Conservation (phyloP, 1,284 basidiomycete genomes). For the Volvariella surrecta region DNA sequence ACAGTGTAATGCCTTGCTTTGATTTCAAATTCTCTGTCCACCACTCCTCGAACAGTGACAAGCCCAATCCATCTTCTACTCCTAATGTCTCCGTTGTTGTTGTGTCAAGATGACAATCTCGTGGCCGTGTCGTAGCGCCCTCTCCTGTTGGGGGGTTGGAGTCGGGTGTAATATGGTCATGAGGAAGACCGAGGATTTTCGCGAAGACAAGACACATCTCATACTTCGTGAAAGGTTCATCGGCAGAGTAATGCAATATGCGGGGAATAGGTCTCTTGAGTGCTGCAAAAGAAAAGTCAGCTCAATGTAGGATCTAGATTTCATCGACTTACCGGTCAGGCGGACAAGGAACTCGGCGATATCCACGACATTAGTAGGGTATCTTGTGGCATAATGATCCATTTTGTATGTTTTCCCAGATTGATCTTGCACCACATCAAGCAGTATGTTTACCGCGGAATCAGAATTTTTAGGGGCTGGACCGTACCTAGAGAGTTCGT, state of each 20-base stretch:
- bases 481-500: conserved; percentile 51
- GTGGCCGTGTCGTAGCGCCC: conserved; percentile 60
- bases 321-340: conserved; percentile 41
- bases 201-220: conserved; percentile 75
- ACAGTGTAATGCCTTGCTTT: conserved; percentile 7
- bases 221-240: conserved; percentile 78
- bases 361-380: conserved; percentile 73
- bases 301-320: no score
- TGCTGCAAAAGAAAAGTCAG: conserved; percentile 16
- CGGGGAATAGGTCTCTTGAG: conserved; percentile 39
- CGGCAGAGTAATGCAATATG: conserved; percentile 70
- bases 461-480: conserved; percentile 70
- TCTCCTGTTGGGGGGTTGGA: conserved; percentile 49
- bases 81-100: conserved; percentile 57
- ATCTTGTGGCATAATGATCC: conserved; percentile 81
- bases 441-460: conserved; percentile 69
- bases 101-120: conserved; percentile 64
- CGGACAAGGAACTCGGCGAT: conserved; percentile 69
- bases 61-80: conserved; percentile 46
- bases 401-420: conserved; percentile 75
- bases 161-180: conserved; percentile 61
- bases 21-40: conserved; percentile 37
- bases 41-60: conserved; percentile 69
- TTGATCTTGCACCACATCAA: conserved; percentile 73
- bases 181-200: conserved; percentile 53